These are phyloP conservation scores for Candida sanyaensis DNA, from an alignment of 1,139 yeast genomes.

Conservation along the genomic window DNA sequence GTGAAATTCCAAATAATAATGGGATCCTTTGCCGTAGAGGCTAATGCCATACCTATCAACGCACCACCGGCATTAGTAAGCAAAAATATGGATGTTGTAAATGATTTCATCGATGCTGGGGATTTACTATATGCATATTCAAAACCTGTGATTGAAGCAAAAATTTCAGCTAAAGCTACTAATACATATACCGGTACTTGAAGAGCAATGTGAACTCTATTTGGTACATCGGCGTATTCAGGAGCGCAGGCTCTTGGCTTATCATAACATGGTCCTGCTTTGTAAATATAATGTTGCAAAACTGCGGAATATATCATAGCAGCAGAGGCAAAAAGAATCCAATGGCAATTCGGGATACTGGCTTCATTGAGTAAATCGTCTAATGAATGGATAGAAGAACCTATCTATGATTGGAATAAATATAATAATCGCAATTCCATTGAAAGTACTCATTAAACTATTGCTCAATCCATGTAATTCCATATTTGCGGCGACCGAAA, in stretches of 20 bases:
- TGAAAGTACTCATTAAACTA: slow-evolving; percentile 61
- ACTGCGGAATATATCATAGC: slow-evolving; percentile 85
- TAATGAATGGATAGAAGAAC: slow-evolving; percentile 53
- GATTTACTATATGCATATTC: slow-evolving; percentile 75
- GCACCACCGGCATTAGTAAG: slow-evolving; percentile 66
- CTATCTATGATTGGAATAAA: slow-evolving; percentile 61
- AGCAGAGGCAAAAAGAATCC: slow-evolving; percentile 73
- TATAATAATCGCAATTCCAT: slow-evolving; percentile 59
- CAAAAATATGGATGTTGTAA: slow-evolving; percentile 62
- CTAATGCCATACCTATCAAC: slow-evolving; percentile 69
- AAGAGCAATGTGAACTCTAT: slow-evolving; percentile 57
- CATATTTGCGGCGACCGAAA: slow-evolving; percentile 34
- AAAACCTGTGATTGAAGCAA: slow-evolving; percentile 65
- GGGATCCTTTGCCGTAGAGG: slow-evolving; percentile 65
- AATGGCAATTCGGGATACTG: slow-evolving; percentile 69
- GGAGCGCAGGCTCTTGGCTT: slow-evolving; percentile 43
- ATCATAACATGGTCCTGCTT: slow-evolving; percentile 75
- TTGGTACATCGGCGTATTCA: slow-evolving; percentile 38
- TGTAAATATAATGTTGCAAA: slow-evolving; percentile 71
- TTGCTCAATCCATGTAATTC: slow-evolving; percentile 63
- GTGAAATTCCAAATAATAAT: slow-evolving; percentile 66
- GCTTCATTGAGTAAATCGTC: slow-evolving; percentile 57
- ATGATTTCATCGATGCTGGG: slow-evolving; percentile 62
- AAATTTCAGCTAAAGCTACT: slow-evolving; percentile 61
- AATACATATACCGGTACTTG: slow-evolving; percentile 64